phyloP scores from a whole-genome alignment of 2,329 filamentous ascomycete genomes.

The Ascochyta viciae-villosae region DNA sequence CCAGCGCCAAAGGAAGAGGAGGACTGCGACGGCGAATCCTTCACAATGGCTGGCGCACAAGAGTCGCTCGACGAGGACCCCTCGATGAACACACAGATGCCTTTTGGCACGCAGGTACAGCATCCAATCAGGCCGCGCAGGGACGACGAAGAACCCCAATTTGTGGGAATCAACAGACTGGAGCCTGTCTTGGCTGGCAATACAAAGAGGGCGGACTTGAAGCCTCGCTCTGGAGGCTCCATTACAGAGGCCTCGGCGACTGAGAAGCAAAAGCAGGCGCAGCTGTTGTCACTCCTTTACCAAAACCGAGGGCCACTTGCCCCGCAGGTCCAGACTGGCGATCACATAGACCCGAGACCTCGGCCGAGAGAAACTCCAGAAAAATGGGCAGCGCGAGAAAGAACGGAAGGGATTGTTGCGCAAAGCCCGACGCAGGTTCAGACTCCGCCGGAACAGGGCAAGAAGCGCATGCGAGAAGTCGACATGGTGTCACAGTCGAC shows the following conservation, averaged over 20 bases:
- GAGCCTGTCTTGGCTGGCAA: slow-evolving; percentile 34
- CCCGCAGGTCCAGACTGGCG: background rate
- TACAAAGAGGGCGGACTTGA: slow-evolving; percentile 23
- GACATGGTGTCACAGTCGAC: background rate
- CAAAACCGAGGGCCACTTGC: background rate
- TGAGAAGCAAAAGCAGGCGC: background rate
- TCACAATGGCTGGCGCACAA: slow-evolving; percentile 16
- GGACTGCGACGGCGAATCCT: background rate
- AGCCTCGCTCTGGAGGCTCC: background rate
- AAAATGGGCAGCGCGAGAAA: background rate
- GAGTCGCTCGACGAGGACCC: background rate
- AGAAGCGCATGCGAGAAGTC: slow-evolving; percentile 9
- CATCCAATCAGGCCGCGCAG: slow-evolving; percentile 10
- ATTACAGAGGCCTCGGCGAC: background rate
- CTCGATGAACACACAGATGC: slow-evolving; percentile 25
- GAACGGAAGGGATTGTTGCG: background rate
- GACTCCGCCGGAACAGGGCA: background rate
- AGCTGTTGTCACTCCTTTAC: background rate
- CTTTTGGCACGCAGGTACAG: slow-evolving; percentile 32
- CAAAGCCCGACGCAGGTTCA: background rate
- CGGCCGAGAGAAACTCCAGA: background rate
- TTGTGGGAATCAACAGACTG: slow-evolving; percentile 22
- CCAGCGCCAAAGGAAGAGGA: slow-evolving; percentile 2
- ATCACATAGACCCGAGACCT: background rate
- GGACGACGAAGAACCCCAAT: slow-evolving; percentile 9